Base-by-base conservation (phyloP, 2,329 filamentous ascomycete genomes). In the Aspergillus thermomutatus region DNA sequence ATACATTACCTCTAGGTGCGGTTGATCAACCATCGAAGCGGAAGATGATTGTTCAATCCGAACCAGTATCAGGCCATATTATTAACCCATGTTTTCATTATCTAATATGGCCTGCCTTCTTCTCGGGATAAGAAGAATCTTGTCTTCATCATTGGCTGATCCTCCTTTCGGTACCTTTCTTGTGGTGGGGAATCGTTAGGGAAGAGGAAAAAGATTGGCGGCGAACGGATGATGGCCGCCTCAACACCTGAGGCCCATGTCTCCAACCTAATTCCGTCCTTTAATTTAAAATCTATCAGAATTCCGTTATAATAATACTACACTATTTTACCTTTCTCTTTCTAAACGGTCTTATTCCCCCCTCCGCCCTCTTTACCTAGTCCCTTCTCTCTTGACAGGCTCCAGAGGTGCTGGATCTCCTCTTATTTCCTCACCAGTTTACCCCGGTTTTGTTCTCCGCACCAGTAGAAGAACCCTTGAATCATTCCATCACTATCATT, bases 271-370 rank as follows among this genome's bases (percentile, higher is more conserved):
- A 37, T 37, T 37, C 31, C 31, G 31, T 37, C 31, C 43, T 11
- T 43, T 17, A 43, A 21, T 43, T 43, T 43, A 43, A 43, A 43
- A 46, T 46, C 11, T 46, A 46, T 46, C 43, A 5, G 31, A 17
- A 37, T 7, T 37, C 31, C 31, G 14, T 37, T n/a, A 17, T 17
- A 14, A 17, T 17, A 14, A 37, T 37, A 17, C 14, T 17, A 23
- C 17, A 25, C 43, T 54, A 21, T 53, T 53, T 58, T 43, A 34
- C 48, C 9, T 41, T 49, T 45, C 40, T 43, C 54, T 26, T 51
- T 43, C 54, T 41, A 40, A 43, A 34, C 41, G 25, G 56, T 56
- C 43, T 58, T 49, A 26, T 46, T 28, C 58, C 37, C 53, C 49
- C 50, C 48, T 58, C 49, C 41, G 2, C 19, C 49, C 31, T 19